Evolutionary conservation across 139 green algal species (phyloP).

Genomic region (Ostreobium quekettii): DNA sequence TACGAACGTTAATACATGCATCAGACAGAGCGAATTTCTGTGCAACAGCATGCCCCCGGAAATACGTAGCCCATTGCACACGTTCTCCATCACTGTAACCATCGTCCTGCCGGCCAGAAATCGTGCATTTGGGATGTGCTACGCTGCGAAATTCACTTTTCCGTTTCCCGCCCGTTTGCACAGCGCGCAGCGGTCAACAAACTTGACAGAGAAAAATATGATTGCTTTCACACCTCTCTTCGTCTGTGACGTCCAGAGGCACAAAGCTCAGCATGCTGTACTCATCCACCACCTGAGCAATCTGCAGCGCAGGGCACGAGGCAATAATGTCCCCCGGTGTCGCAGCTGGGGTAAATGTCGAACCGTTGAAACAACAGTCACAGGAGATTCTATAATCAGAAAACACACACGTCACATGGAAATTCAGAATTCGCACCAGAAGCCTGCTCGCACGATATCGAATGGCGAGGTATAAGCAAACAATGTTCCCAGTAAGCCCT

Average conservation of each 20-base stretch:
- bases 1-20: no score
- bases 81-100: no score
- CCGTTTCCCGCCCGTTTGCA: no score
- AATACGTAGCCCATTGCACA: no score
- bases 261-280: slow-evolving; percentile 80
- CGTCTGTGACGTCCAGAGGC: slow-evolving; percentile 76
- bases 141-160: no score
- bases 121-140: no score
- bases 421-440: not conserved
- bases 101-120: no score
- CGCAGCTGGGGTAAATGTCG: not conserved
- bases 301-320: slow-evolving; percentile 20
- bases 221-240: slow-evolving; percentile 43
- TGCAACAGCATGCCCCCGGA: no score
- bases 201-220: no score
- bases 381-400: not conserved
- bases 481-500: no score
- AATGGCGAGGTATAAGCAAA: not conserved
- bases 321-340: not conserved
- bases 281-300: slow-evolving; percentile 69
- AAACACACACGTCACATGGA: not conserved
- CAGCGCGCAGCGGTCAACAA: no score
- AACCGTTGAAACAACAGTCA: not conserved
- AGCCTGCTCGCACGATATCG: not conserved
- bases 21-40: no score